Conservation (phyloP, 2,329 filamentous ascomycete species). For the Xylaria sp. region DNA sequence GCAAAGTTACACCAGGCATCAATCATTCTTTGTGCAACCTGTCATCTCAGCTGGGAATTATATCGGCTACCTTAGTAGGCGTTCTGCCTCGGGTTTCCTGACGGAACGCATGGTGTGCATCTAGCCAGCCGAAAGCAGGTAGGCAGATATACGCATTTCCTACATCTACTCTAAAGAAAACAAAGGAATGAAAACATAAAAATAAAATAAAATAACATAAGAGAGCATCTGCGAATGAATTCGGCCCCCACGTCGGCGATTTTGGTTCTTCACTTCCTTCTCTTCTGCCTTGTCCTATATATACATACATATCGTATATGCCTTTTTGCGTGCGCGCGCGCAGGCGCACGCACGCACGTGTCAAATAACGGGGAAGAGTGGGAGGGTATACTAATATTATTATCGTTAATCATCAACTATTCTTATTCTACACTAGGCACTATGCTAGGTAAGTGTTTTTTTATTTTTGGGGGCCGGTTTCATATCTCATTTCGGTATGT, state of each 20-base stretch:
- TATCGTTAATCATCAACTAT: background rate
- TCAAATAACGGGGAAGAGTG: conserved; percentile 32
- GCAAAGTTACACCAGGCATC: conserved; percentile 18
- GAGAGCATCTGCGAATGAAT: background rate
- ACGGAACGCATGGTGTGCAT: conserved; percentile 3
- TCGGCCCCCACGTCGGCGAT: conserved; percentile 8
- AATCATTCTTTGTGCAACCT: conserved; percentile 7
- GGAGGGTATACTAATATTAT: conserved; percentile 14
- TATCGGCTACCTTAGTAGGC: conserved; percentile 10
- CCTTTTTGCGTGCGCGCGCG: too few species aligned
- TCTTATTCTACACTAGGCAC: background rate
- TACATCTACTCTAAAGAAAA: background rate
- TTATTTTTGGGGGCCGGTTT: conserved; percentile 25
- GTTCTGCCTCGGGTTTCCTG: background rate
- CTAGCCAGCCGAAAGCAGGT: conserved; percentile 1
- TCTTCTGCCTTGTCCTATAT: conserved; percentile 21
- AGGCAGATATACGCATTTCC: too few species aligned
- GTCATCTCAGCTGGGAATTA: conserved; percentile 11
- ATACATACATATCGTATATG: conserved; percentile 9
- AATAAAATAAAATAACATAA: too few species aligned
- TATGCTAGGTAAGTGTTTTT: background rate
- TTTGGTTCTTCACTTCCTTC: background rate
- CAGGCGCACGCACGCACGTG: too few species aligned
- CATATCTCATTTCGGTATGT: conserved; percentile 21
- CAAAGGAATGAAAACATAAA: too few species aligned